Base-by-base conservation (phyloP, 2,329 filamentous ascomycete genomes). In the Cytospora mali region DNA sequence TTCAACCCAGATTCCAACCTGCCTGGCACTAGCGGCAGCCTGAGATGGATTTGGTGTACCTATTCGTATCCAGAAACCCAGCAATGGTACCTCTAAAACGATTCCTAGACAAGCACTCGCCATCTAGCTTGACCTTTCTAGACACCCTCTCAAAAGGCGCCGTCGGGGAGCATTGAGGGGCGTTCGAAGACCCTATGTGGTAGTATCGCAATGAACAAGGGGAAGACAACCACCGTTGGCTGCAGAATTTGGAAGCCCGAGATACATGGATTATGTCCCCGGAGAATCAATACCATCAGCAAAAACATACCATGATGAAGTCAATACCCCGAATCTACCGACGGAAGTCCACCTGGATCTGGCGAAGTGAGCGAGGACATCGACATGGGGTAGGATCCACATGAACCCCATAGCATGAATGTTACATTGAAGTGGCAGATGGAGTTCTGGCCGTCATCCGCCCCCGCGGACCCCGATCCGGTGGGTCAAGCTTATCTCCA, bases 251-350 rank as follows among this genome's bases (percentile, higher is more conserved):
- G 42, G 42, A 46, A 23, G 1, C n/a, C 21, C 42, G n/a, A 46
- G 42, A 23, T 46, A n/a, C n/a, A n/a, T n/a, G n/a, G n/a, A n/a
- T n/a, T n/a, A 23, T 3, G n/a, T 13, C n/a, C n/a, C 10, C n/a
- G 42, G 9, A 21, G n/a, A 18, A 23, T 23, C 21, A 46, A 23
- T 46, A n/a, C 21, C 42, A 46, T 6, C 42, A n/a, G 42, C 21
- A 46, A 11, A 23, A 18, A 16, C 7, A n/a, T 46, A 21, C 14
- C 39, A 21, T 42, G 4, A 42, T 21, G n/a, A 4, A 46, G n/a
- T n/a, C 42, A 46, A 50, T 54, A 48, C 9, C 57, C 57, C 57
- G 57, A 28, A 18, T 54, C 49, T 53, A 60, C 31, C 25, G 49
- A 53, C 57, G 57, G 57, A 31, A 27, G 27, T 14, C 5, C 10